Evolutionary conservation across 2,329 filamentous ascomycete genomes (phyloP), one percentile per base, ranked within the genome.

Genomic region (Karstenula rhodostoma): DNA sequence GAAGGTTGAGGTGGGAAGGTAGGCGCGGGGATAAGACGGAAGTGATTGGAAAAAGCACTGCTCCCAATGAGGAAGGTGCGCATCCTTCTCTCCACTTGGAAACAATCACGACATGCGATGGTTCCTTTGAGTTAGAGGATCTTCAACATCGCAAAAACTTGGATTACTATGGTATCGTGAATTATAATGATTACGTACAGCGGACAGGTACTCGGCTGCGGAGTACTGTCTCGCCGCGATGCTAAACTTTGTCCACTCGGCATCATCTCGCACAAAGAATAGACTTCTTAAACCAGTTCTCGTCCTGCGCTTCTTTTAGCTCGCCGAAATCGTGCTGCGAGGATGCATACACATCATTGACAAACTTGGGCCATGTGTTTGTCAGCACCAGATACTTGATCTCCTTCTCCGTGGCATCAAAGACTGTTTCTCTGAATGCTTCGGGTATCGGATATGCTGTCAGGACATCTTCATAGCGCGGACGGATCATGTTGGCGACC

Each of bases 291-390:
- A 53, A 33, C 53, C 60, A 59, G 23, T 42, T 29, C 12, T n/a
- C 4, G 12, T 47, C 35, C 42, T 56, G 64, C 56, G 66, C 62
- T 19, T 63, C 49, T 51, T 65, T 51, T 61, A 40, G 7, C 37
- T 40, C 17, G 37, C 67, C 55, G 59, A 48, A 51, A 64, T 64
- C 56, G 66, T 68, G 15, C 64, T 68, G 8, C 64, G 64, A n/a
- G 63, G 64, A 51, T 9, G 25, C 57, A 35, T 40, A 63, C 1
- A 64, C 65, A 40, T 67, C 58, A 58, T 73, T 74, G 19, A 77
- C 71, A 56, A 75, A 77, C 58, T 75, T 77, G 1, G 74, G 74
- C 74, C 75, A 77, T 0, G 74, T 77, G 46, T 77, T 77, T 7
- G 72, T 76, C 9, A 77, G 67, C 5, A 75, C 68, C 10, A 77